Conservation (phyloP, 352 stramenopile species). For the Phytophthora brassicae region DNA sequence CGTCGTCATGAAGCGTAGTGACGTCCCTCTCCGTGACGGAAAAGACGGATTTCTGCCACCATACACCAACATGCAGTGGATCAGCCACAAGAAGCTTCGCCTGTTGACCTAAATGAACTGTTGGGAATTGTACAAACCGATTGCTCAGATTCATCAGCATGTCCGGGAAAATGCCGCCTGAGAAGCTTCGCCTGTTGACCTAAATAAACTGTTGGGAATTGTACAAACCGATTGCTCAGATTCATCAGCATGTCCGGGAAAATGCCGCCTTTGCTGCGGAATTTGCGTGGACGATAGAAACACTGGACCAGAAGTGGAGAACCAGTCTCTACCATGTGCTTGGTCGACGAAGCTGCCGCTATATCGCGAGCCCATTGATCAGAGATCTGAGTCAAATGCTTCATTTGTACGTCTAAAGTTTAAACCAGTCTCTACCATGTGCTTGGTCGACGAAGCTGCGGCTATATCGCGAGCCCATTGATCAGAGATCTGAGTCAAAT, state of each 20-base stretch:
- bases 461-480: constrained; percentile 65
- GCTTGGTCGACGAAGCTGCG: constrained; percentile 14
- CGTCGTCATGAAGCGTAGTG: constrained; percentile 58
- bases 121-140: constrained; percentile 39
- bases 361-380: constrained; percentile 70
- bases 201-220: constrained; percentile 34
- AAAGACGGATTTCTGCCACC: constrained; percentile 67
- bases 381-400: constrained; percentile 47
- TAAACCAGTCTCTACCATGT: constrained; percentile 5
- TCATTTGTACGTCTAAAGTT: constrained; percentile 62
- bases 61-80: constrained; percentile 48
- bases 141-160: constrained; percentile 55
- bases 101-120: constrained; percentile 35
- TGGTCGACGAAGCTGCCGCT: constrained; percentile 20
- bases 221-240: constrained; percentile 45
- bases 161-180: constrained; percentile 60
- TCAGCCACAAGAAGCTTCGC: constrained; percentile 62
- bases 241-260: constrained; percentile 56
- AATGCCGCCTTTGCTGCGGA: constrained; percentile 61
- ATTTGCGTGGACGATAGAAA: constrained; percentile 59
- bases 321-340: constrained; percentile 7
- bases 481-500: constrained; percentile 50
- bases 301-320: constrained; percentile 22
- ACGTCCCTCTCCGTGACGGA: constrained; percentile 57
- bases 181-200: constrained; percentile 52